Base-by-base conservation (phyloP, 2,329 filamentous ascomycete genomes). In the Talaromyces albobiverticillius region DNA sequence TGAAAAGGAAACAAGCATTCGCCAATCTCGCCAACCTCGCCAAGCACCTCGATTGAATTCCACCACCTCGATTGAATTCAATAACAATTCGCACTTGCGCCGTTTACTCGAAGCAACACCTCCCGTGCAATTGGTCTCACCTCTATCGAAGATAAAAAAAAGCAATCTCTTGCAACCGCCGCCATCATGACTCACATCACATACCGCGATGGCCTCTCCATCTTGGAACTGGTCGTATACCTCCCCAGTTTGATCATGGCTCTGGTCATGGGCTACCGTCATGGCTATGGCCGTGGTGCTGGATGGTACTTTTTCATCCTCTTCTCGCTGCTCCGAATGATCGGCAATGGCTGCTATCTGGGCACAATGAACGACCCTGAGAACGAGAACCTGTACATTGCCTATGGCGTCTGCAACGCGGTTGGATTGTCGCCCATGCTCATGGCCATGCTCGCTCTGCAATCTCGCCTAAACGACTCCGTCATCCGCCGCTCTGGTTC, bases 231-330 rank as follows among this genome's bases (percentile, higher is more conserved):
- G 23, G 51, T 60, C 32, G 53, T 62, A 36, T 67, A 64, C 40
- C 23, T 56, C 7, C 64, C 63, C 20, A 43, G 56, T 2, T 29
- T 66, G 0, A 40, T 61, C 14, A 20, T 60, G 16, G 55, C 61
- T n/a, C 40, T 63, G 9, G 57, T 58, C 51, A 55, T 67, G 45
- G 54, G 55, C 26, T 48, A 49, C 8, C 59, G 64, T 9, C 64
- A 67, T 42, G 64, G 64, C 4, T 64, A 67, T 29, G 57, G 58
- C 34, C 66, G 58, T 51, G 65, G 67, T 47, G 62, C 64, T 3
- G 68, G 69, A 38, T 73, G 68, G 67, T 64, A 67, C 22, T 71
- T 68, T 48, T 63, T 72, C 4, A 58, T 63, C 10, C 57, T 71
- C 2, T 71, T 71, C 56, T 69, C 61, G 43, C 46, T 65, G 7